Evolutionary conservation across 345 rosid genomes (phyloP), one percentile per base, ranked within the genome.

Genomic region (Populus ilicifolia): DNA sequence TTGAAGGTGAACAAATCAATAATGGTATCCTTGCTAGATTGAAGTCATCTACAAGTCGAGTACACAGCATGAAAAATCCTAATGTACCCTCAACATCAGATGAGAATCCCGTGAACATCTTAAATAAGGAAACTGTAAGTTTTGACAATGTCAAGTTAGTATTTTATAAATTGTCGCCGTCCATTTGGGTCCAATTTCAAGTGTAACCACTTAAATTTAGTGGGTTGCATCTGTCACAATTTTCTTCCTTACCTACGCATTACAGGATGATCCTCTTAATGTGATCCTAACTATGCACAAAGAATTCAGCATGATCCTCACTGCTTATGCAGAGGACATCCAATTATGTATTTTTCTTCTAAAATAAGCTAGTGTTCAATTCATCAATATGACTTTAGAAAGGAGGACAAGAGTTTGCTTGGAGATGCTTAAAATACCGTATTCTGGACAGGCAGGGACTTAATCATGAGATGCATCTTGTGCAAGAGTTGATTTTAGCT

Each of bases 31-130:
- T 88, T 79, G 84, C 77, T 44, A 85, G 88, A 85, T 78, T 90
- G 81, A 86, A 82, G 76, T 88, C 91, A 67, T 86, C 96, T 76
- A 82, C 85, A 52, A 88, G 89, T 82, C 84, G 75, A 72, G 86
- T 66, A 18, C 46, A 74, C 75, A 44, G 56, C 48, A 4, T 46
- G 52, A 75, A 41, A 61, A 74, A 59, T 79, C n/a, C 69, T 74
- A 8, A 2, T 43, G 69, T 68, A 67, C 70, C 78, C 65, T 29
- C 74, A 70, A 38, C 74, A 29, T 65, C 71, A 33, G 89, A 85
- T 52, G 83, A 75, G 77, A 84, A 72, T 72, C 38, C 76, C 25
- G 30, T 30, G 27, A 63, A 72, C 70, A 69, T 72, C 75, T 77
- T 80, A 71, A 74, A 78, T 74, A 87, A 83, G 80, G 89, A 82